Conservation (phyloP, 768 basidiomycete species). For the Leccinum incarnatum region DNA sequence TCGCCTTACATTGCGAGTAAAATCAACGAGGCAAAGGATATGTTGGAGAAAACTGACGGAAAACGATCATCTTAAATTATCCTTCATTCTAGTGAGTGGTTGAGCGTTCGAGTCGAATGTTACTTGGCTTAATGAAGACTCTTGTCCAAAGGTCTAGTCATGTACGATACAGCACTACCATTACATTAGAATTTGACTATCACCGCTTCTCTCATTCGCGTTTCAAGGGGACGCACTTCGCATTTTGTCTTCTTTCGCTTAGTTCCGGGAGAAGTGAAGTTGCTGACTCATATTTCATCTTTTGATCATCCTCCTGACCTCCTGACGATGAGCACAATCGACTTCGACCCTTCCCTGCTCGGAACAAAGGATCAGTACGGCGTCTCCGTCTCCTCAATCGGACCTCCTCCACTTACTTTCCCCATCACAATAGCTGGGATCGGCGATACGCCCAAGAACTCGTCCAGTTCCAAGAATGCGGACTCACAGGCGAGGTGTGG, state of each 20-base stretch:
- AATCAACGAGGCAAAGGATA: slow-evolving; percentile 97
- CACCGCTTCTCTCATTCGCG: not conserved
- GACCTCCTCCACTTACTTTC: not conserved
- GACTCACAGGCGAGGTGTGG: slow-evolving; percentile 88
- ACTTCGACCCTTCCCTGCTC: slow-evolving; percentile 67
- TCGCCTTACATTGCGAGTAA: slow-evolving; percentile 98
- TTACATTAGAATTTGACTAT: slow-evolving; percentile 16
- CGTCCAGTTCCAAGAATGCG: slow-evolving; percentile 68
- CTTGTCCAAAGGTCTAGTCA: not conserved
- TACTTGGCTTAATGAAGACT: slow-evolving; percentile 3
- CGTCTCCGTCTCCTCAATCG: not conserved
- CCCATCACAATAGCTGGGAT: slow-evolving; percentile 60
- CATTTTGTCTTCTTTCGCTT: too few relatives aligned
- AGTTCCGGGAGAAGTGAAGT: not conserved
- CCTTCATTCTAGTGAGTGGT: slow-evolving; percentile 11
- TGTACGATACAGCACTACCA: slow-evolving; percentile 22
- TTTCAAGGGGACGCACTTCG: not conserved
- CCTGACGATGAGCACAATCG: slow-evolving; percentile 34
- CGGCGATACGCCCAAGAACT: slow-evolving; percentile 69
- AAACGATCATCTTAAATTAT: slow-evolving; percentile 30
- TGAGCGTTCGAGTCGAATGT: not conserved
- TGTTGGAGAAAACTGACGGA: slow-evolving; percentile 78
- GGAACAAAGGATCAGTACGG: slow-evolving; percentile 79
- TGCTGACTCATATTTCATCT: not conserved
- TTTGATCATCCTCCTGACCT: slow-evolving; percentile 1